These are phyloP conservation scores for Chamaecrista fasciculata DNA, from an alignment of 306 rosid genomes.

Conservation along the genomic window DNA sequence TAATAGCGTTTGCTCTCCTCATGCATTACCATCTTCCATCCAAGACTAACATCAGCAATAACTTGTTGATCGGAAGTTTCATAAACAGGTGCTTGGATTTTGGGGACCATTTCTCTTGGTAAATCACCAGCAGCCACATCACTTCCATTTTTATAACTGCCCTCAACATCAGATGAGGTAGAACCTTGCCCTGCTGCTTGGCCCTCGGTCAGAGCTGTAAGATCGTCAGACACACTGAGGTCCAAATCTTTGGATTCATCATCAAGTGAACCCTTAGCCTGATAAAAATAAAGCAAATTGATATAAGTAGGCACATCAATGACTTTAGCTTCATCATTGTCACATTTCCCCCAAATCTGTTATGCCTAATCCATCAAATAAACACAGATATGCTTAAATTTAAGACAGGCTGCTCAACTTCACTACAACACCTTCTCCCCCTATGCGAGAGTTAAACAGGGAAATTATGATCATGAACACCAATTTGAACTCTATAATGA, in stretches of 20 bases:
- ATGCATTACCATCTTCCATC: constrained; percentile 95
- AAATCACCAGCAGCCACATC: constrained; percentile 32
- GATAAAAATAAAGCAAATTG: constrained; percentile 27
- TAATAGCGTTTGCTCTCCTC: constrained; percentile 81
- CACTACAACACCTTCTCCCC: background rate
- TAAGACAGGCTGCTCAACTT: constrained; percentile 1
- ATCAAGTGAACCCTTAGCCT: constrained; percentile 43
- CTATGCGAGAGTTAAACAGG: background rate
- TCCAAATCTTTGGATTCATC: constrained; percentile 45
- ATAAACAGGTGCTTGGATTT: constrained; percentile 37
- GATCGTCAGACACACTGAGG: constrained; percentile 32
- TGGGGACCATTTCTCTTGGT: constrained; percentile 41
- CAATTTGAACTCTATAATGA: constrained; percentile 6
- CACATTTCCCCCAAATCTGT: background rate
- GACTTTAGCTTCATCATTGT: background rate
- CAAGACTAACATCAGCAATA: constrained; percentile 54
- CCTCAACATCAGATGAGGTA: constrained; percentile 39
- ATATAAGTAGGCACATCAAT: constrained; percentile 10
- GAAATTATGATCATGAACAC: background rate
- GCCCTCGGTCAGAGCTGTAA: constrained; percentile 39
- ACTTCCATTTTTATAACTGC: constrained; percentile 41
- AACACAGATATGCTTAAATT: constrained; percentile 2
- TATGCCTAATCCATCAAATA: constrained; percentile 1
- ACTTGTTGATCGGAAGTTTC: constrained; percentile 43
- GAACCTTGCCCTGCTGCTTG: constrained; percentile 35